These are phyloP conservation scores for Scytalidium sp. DNA, from an alignment of 2,329 filamentous ascomycete genomes.

Conservation along the genomic window DNA sequence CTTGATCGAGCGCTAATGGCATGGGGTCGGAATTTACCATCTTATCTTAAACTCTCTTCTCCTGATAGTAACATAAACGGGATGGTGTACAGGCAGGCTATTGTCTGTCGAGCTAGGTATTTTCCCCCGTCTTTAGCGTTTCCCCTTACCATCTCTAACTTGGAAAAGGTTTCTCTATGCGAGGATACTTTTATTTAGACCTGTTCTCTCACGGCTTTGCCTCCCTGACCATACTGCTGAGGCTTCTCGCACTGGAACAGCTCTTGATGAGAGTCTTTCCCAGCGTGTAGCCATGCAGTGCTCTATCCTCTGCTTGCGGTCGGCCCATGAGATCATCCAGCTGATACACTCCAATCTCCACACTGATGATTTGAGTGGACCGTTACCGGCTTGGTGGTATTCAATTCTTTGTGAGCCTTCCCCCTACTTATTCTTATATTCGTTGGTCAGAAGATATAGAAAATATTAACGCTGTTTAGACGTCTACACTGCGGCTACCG, in stretches of 20 bases:
- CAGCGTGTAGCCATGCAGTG: slow-evolving; percentile 22
- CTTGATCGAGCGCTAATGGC: slow-evolving; percentile 28
- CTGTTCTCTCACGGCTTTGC: slow-evolving; percentile 31
- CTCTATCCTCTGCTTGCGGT: slow-evolving; percentile 32
- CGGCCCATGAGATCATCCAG: slow-evolving; percentile 30
- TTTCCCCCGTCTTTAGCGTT: background rate
- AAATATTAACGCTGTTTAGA: background rate
- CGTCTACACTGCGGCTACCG: slow-evolving; percentile 2
- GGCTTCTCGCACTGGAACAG: slow-evolving; percentile 16
- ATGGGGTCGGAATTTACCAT: slow-evolving; percentile 30
- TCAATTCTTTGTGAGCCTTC: background rate
- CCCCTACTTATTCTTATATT: background rate
- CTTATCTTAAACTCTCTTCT: slow-evolving; percentile 19
- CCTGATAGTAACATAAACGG: slow-evolving; percentile 17
- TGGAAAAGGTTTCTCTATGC: slow-evolving; percentile 33
- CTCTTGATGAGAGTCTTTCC: slow-evolving; percentile 20
- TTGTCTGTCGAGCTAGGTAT: slow-evolving; percentile 33
- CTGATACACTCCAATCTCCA: background rate
- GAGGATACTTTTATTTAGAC: slow-evolving; percentile 30
- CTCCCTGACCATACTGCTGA: slow-evolving; percentile 15
- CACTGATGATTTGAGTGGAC: slow-evolving; percentile 17
- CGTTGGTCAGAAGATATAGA: no score
- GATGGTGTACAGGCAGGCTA: slow-evolving; percentile 27
- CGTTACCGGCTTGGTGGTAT: slow-evolving; percentile 20
- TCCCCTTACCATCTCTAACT: background rate